Conservation (phyloP, 2,329 filamentous ascomycete species). For the Keithomyces neogunnii region DNA sequence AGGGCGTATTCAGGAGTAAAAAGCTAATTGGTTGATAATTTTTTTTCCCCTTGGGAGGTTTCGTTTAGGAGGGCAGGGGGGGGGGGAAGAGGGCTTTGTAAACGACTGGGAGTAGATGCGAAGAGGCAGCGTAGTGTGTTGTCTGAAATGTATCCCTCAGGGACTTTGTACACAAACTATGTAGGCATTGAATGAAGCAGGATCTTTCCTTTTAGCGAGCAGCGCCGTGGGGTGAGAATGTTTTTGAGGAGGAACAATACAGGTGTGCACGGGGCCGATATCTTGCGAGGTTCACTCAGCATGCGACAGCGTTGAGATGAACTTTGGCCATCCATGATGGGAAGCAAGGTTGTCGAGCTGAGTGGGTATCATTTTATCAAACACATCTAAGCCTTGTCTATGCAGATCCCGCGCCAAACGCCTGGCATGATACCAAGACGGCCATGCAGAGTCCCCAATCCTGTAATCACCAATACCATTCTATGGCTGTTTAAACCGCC, state of each 20-base stretch:
- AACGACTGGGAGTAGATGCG: not conserved
- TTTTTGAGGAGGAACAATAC: not conserved
- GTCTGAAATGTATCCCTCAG: not conserved
- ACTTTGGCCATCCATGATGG: not conserved
- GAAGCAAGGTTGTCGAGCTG: not conserved
- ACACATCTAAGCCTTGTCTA: not conserved
- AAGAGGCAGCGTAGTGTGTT: not conserved
- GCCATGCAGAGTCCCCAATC: not conserved
- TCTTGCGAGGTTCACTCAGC: too few species aligned
- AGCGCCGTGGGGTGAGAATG: not conserved
- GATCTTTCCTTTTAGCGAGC: not conserved
- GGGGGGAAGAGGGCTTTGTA: not conserved
- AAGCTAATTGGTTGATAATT: not conserved
- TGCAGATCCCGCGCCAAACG: not conserved
- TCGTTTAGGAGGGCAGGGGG: not conserved
- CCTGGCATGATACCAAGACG: not conserved
- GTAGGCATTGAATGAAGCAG: conserved; percentile 1
- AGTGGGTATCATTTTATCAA: not conserved
- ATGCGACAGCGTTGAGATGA: too few species aligned
- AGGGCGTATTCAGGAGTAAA: conserved; percentile 4
- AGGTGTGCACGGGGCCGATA: not conserved
- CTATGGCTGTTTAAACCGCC: conserved; percentile 4
- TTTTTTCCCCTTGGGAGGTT: not conserved
- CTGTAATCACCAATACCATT: not conserved
- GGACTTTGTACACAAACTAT: conserved; percentile 3